Conservation (phyloP, 1,284 basidiomycete species). For the Ganoderma lingzhi region DNA sequence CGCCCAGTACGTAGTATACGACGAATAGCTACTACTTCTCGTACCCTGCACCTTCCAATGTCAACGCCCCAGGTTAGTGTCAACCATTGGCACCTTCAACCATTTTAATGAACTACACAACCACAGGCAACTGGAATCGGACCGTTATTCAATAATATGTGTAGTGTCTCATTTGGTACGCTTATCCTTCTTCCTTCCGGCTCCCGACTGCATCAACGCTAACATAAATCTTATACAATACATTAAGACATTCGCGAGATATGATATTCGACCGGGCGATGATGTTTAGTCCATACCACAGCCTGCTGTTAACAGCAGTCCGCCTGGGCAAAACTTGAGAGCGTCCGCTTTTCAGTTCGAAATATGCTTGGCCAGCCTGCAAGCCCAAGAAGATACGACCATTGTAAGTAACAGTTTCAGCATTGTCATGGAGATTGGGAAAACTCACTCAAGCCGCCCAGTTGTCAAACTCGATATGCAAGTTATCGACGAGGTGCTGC, state of each 20-base stretch:
- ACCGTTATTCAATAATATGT: too few species aligned
- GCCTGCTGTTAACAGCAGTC: neutral
- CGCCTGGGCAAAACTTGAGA: neutral
- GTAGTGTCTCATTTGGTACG: too few species aligned
- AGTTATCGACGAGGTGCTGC: neutral
- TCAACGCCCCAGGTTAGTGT: too few species aligned
- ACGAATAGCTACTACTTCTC: too few species aligned
- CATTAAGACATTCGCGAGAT: neutral
- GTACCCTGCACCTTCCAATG: too few species aligned
- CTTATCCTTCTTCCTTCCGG: neutral
- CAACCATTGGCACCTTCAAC: too few species aligned
- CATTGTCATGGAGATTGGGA: neutral
- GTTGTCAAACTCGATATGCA: neutral
- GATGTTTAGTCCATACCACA: neutral
- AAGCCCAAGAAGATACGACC: neutral
- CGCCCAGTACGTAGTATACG: too few species aligned
- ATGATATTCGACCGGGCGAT: neutral
- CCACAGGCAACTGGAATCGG: too few species aligned
- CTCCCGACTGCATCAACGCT: neutral
- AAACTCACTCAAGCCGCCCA: neutral
- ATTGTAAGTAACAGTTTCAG: neutral
- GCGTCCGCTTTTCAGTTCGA: too few species aligned
- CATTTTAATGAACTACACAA: too few species aligned
- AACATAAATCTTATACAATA: neutral
- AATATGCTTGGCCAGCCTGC: neutral